A percentile compares a stretch with the other conserved stretches of the same genome.
Conservation (phyloP, 305 asterid genomes). For the Fraxinus sp. region DNA sequence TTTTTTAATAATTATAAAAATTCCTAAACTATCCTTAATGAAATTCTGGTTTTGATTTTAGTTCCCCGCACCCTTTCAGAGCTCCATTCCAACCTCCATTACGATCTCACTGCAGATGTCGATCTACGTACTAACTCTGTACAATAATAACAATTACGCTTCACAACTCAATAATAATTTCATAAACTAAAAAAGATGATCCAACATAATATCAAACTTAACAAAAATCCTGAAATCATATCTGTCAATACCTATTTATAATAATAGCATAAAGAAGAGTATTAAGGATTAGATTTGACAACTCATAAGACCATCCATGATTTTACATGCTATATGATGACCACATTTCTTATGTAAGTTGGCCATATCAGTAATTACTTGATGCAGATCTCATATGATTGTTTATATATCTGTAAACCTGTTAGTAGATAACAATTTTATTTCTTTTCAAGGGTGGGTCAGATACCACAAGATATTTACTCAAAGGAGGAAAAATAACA, state of each 20-base stretch:
- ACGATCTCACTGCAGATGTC: neutral
- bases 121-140: too few relatives aligned
- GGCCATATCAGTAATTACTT: neutral
- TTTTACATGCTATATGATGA: conserved; percentile 14
- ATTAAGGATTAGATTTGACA: neutral
- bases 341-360: conserved; percentile 25
- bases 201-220: neutral
- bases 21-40: too few relatives aligned
- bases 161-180: neutral
- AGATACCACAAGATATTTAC: conserved; percentile 27
- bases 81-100: neutral
- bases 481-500: neutral
- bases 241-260: neutral
- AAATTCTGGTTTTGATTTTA: too few relatives aligned
- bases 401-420: neutral
- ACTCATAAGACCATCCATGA: neutral
- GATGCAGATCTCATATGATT: conserved; percentile 24
- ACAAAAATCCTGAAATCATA: neutral
- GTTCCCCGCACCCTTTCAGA: neutral
- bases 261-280: too few relatives aligned
- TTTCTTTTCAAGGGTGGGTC: conserved; percentile 22
- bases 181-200: neutral
- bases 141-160: too few relatives aligned
- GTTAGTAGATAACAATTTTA: neutral
- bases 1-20: too few relatives aligned